Evolutionary conservation across 306 rosid species (phyloP), one percentile per base, ranked within the genome.

Genomic region (Luffa aegyptiaca): DNA sequence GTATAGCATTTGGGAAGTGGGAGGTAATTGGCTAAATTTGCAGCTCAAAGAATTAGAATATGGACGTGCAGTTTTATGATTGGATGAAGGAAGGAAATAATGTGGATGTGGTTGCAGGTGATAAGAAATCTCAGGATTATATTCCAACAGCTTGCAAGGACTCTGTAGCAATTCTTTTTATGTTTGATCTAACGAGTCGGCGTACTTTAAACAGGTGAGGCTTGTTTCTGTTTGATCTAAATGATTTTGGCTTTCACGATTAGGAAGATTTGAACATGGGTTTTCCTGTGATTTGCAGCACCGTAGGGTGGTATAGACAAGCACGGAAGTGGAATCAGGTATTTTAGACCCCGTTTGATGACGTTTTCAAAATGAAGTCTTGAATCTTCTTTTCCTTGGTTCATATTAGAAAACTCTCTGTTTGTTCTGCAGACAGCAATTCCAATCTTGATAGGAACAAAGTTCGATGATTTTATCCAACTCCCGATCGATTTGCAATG

Each of bases 141-240:
- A 81, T 95, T 80, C 88, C 92, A 31, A 59, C 75, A 73, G 97
- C 99, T 72, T 95, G 99, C 78, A 89, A 79, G 82, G 97, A 93
- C 53, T 91, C 99, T 1, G 97, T 91, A 62, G 97, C 99, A 37
- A 91, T 95, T 85, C 84, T 95, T 78, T 86, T 85, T 82, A 95
- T 95, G 99, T 95, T 95, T 84, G 99, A 95, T 90, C 91, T 95
- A 81, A 95, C 99, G 58, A 92, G 99, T 79, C 90, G 99, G 78
- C 85, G 93, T 81, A 95, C 99, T 9, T 88, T 95, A 85, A 93
- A 89, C 84, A 88, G 90, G 99, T 93, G 33, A 36, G 62, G 1
- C 10, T 80, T 62, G 36, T 57, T 58, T 53, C 33, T 46, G 18
- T 20, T 55, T 46, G 14, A n/a, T 18, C 26, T 26, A 10, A n/a